Evolutionary conservation across 208 protist genomes (phyloP).

Genomic region (Wallacemonas sp.): DNA sequence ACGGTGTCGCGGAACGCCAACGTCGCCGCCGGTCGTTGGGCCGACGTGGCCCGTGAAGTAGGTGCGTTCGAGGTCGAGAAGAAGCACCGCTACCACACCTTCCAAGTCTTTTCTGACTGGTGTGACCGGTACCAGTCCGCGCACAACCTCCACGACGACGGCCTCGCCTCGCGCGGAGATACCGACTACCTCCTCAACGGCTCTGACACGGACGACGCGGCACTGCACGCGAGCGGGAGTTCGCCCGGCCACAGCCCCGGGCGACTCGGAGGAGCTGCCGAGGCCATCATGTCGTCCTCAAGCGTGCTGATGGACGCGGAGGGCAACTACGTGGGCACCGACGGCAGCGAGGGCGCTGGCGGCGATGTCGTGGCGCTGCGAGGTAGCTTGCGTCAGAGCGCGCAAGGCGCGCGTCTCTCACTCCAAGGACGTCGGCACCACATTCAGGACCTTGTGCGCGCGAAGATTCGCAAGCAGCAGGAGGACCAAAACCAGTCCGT

Average conservation of each 20-base stretch:
- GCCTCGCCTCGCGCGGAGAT: not conserved
- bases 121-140: slow-evolving; percentile 33
- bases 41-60: slow-evolving; percentile 59
- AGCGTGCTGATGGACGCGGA: not conserved
- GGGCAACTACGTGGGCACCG: not conserved
- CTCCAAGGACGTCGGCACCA: slow-evolving; percentile 3
- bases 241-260: not conserved
- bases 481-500: not conserved
- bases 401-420: not conserved
- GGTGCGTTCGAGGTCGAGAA: slow-evolving; percentile 68
- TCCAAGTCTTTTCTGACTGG: slow-evolving; percentile 80
- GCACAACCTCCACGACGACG: not conserved
- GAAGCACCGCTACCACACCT: slow-evolving; percentile 70
- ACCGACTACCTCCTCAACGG: not conserved
- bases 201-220: slow-evolving; percentile 4
- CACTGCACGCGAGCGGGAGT: not conserved
- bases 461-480: slow-evolving; percentile 10
- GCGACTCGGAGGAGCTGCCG: not conserved
- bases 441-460: slow-evolving; percentile 8
- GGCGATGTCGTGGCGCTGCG: not conserved
- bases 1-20: slow-evolving; percentile 46
- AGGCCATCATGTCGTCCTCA: slow-evolving; percentile 6
- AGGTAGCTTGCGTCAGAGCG: not conserved
- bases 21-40: slow-evolving; percentile 69
- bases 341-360: not conserved